These are phyloP conservation scores for Rutstroemia sp. DNA, from an alignment of 2,329 filamentous ascomycete genomes.

Conservation along the genomic window DNA sequence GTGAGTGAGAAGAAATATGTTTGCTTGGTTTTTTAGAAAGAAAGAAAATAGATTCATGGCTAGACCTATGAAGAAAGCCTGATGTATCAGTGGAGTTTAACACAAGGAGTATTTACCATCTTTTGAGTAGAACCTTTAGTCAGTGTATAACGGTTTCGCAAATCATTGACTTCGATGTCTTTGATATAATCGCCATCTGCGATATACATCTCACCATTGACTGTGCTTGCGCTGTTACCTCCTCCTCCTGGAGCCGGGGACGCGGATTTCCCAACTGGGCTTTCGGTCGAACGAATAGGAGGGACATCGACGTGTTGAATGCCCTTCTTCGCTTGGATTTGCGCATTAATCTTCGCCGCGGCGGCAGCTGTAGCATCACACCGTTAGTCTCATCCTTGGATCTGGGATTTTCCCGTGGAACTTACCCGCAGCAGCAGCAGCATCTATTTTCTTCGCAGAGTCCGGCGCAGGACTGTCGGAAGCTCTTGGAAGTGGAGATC, in stretches of 20 bases:
- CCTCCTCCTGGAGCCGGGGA: constrained; percentile 23
- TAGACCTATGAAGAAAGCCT: constrained; percentile 31
- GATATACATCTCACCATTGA: constrained; percentile 87
- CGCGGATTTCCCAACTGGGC: constrained; percentile 22
- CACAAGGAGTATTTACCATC: constrained; percentile 90
- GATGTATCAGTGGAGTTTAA: constrained; percentile 60
- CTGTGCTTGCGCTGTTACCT: constrained; percentile 38
- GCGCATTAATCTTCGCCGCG: constrained; percentile 79
- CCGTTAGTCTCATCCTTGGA: background rate
- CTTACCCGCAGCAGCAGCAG: constrained; percentile 70
- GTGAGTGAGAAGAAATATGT: constrained; percentile 21
- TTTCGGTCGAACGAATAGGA: constrained; percentile 52
- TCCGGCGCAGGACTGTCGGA: constrained; percentile 27
- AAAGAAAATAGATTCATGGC: constrained; percentile 30
- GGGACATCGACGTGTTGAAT: constrained; percentile 88
- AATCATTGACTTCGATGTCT: constrained; percentile 97
- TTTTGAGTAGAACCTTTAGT: constrained; percentile 97
- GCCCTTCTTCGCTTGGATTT: constrained; percentile 77
- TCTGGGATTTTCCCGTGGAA: constrained; percentile 19
- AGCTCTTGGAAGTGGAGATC: constrained; percentile 60
- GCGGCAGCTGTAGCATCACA: constrained; percentile 58
- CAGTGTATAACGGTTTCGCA: constrained; percentile 92
- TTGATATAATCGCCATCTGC: constrained; percentile 97
- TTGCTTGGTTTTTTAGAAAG: background rate
- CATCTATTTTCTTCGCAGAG: constrained; percentile 47